A percentile compares a stretch with the other conserved stretches of the same genome.
phyloP scores from a whole-genome alignment of 352 stramenopile genomes.

The Phytophthora rubi region DNA sequence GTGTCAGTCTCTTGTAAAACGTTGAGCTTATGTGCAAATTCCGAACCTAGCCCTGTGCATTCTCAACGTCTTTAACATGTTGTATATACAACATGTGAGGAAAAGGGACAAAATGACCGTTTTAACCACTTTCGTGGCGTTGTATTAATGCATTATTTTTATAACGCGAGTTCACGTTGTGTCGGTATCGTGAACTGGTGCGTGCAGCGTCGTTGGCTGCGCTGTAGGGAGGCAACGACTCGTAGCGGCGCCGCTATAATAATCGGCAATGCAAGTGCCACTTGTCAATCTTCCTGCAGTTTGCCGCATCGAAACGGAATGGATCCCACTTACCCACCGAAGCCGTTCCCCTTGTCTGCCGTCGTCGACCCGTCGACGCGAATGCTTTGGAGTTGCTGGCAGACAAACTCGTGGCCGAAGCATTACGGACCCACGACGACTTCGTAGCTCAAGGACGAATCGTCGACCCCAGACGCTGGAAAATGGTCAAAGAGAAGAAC shows the following conservation, averaged over 20 bases:
- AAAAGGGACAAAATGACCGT: too few relatives aligned
- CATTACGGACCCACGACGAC: constrained; percentile 51
- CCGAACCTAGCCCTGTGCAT: too few relatives aligned
- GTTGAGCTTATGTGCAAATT: too few relatives aligned
- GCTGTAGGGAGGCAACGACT: too few relatives aligned
- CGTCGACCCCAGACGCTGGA: constrained; percentile 51
- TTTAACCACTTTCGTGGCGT: too few relatives aligned
- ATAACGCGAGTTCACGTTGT: neutral
- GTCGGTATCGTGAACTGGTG: neutral
- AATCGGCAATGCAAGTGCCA: constrained; percentile 7
- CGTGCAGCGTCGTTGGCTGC: neutral
- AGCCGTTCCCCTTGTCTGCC: constrained; percentile 16
- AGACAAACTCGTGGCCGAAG: constrained; percentile 61
- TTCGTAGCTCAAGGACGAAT: constrained; percentile 44
- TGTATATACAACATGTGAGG: too few relatives aligned
- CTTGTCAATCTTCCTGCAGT: constrained; percentile 11
- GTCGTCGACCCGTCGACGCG: too few relatives aligned
- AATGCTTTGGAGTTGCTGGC: constrained; percentile 31
- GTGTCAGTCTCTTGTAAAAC: too few relatives aligned
- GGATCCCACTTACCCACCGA: constrained; percentile 20
- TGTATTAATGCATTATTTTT: neutral
- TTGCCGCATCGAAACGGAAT: constrained; percentile 31
- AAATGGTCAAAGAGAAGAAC: constrained; percentile 52
- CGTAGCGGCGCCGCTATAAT: neutral
- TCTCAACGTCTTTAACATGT: too few relatives aligned